Evolutionary conservation across 768 basidiomycete species (phyloP), one percentile per base, ranked within the genome.

Genomic region (Fomitopsis serialis): DNA sequence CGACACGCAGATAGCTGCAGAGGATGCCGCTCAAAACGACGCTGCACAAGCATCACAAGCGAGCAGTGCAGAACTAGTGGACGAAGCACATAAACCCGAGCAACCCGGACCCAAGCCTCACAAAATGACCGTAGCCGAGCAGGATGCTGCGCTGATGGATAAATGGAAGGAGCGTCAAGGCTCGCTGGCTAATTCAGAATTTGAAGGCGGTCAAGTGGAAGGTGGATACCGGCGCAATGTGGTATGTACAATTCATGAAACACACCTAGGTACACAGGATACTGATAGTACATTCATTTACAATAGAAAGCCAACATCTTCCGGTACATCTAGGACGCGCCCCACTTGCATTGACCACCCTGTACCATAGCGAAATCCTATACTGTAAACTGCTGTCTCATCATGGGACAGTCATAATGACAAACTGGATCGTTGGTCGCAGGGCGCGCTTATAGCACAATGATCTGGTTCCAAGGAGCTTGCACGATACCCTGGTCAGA

Each of bases 231-330:
- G n/a, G n/a, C 50, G 56, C 13, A 53, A 59, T 21, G 61, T 62
- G 51, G 58, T 62, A 45, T 15, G 55, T 52, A 15, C 9, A 3
- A 22, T 25, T 11, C 15, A 37, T 19, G 19, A 11, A 23, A 22
- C 25, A 5, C 15, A 4, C 24, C 8, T 35, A 8, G 19, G 46
- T 25, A 15, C 13, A 37, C 4, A 17, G 44, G 11, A n/a, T 34
- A 34, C 19, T 15, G 6, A 23, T 42, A 21, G 24, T n/a, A 17
- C 11, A n/a, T 15, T 11, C n/a, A n/a, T n/a, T n/a, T n/a, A n/a
- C n/a, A n/a, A 6, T 34, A 59, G 61, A 59, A 62, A 56, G 58
- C 58, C 10, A 58, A 62, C 48, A 59, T 62, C 10, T 59, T 59
- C 50, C 58, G 61, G 2, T 58, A 58, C 24, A 58, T 61, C 8